These are phyloP conservation scores for Desmodesmus armatus DNA, from an alignment of 139 green algal genomes.

Conservation along the genomic window DNA sequence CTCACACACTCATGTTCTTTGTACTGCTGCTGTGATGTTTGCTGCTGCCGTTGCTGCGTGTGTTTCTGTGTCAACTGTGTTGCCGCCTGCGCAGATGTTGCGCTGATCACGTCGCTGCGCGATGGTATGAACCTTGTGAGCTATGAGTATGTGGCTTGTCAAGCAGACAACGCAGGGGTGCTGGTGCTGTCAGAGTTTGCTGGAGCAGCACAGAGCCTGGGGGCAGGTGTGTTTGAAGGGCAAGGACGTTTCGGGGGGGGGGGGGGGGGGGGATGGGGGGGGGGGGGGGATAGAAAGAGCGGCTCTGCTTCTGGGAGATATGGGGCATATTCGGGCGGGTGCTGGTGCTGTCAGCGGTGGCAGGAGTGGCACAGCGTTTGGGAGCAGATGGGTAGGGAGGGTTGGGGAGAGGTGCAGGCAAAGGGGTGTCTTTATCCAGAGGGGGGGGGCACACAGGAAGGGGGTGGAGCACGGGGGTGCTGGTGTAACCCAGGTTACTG, in stretches of 20 bases:
- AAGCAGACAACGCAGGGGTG: conserved; percentile 91
- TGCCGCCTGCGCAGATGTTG: conserved; percentile 77
- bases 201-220: conserved; percentile 84
- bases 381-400: conserved; percentile 53
- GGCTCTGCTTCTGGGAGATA: no score
- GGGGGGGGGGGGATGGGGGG: no score
- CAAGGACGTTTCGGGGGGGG: neutral
- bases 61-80: neutral
- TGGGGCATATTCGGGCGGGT: no score
- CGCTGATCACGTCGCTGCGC: conserved; percentile 68
- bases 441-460: no score
- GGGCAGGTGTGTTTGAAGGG: conserved; percentile 52
- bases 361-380: conserved; percentile 84
- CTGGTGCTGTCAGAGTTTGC: conserved; percentile 99
- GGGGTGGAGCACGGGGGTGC: no score
- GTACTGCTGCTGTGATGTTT: no score
- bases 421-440: no score
- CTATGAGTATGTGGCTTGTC: conserved; percentile 95
- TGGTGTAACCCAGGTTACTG: no score
- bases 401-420: no score
- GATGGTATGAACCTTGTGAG: conserved; percentile 92
- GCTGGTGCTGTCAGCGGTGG: conserved; percentile 98
- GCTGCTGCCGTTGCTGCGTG: no score
- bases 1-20: neutral
- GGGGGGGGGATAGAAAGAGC: no score